Conservation (phyloP, 257 asterid genomes). For the Salvia miltiorrhiza region DNA sequence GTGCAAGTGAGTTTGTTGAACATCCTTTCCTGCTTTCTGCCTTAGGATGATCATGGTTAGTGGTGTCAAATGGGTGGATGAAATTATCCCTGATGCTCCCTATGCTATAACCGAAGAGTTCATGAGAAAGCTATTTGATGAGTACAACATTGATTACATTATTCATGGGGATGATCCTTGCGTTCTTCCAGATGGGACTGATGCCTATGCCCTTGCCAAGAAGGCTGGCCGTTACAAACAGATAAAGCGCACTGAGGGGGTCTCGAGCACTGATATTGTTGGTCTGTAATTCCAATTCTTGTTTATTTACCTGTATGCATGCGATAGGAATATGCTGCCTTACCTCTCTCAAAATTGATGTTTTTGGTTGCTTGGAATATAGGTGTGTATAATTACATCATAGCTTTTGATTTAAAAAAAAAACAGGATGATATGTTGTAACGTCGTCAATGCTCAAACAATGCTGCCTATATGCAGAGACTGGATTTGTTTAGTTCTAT, state of each 20-base stretch:
- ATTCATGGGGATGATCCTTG: conserved; percentile 98
- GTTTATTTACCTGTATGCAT: conserved; percentile 10
- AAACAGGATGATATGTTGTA: neutral
- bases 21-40: conserved; percentile 11
- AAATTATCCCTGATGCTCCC: conserved; percentile 94
- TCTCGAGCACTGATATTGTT: conserved; percentile 93
- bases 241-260: conserved; percentile 96
- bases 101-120: conserved; percentile 94
- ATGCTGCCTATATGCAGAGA: neutral
- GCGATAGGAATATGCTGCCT: neutral
- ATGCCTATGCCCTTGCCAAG: conserved; percentile 97
- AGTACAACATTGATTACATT: conserved; percentile 82
- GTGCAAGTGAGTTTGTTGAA: neutral
- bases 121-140: conserved; percentile 87
- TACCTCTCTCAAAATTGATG: neutral
- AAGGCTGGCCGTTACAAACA: conserved; percentile 90
- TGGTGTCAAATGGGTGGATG: conserved; percentile 97
- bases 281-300: conserved; percentile 44
- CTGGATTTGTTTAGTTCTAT: neutral
- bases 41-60: conserved; percentile 93
- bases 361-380: neutral
- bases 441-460: neutral
- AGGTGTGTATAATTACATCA: neutral
- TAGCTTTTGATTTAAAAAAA: neutral
- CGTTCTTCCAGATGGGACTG: conserved; percentile 89